phyloP scores from a whole-genome alignment of 441 rosid species.

The Eruca vesicaria region DNA sequence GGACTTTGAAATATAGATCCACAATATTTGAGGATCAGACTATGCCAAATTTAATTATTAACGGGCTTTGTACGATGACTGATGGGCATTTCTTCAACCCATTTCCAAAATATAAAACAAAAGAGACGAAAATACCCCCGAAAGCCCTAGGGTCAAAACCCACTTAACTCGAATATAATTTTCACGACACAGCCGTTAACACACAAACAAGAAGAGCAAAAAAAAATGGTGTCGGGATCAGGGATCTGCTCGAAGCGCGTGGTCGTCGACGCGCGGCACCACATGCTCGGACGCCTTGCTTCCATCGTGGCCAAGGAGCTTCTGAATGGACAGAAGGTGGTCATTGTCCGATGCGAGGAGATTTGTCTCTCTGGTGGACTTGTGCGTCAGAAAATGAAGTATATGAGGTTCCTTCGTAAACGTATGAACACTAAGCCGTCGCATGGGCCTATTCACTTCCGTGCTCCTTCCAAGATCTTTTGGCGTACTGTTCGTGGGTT shows the following conservation, averaged over 20 bases:
- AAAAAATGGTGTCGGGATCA: conserved; percentile 30
- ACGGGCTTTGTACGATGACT: neutral
- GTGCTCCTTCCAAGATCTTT: conserved; percentile 29
- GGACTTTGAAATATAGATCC: too few relatives aligned
- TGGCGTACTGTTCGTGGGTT: conserved; percentile 28
- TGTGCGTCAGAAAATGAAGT: conserved; percentile 33
- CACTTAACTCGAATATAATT: neutral
- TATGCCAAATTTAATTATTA: too few relatives aligned
- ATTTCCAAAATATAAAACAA: neutral
- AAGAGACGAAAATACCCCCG: neutral
- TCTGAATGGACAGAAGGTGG: conserved; percentile 23
- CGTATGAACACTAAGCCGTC: conserved; percentile 27
- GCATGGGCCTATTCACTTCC: conserved; percentile 23
- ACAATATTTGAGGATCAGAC: too few relatives aligned
- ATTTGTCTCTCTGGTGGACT: conserved; percentile 28
- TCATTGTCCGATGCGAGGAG: conserved; percentile 26
- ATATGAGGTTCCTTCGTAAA: conserved; percentile 26
- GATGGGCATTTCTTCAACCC: neutral
- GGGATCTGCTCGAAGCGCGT: conserved; percentile 27
- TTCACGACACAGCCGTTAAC: neutral
- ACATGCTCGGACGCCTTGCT: conserved; percentile 19
- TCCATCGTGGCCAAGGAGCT: conserved; percentile 25
- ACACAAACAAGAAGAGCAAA: neutral
- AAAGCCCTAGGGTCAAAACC: conserved; percentile 3
- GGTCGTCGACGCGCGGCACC: conserved; percentile 29